Base-by-base conservation (phyloP, 164 flowering plant genomes). In the Umbilicus rupestris region DNA sequence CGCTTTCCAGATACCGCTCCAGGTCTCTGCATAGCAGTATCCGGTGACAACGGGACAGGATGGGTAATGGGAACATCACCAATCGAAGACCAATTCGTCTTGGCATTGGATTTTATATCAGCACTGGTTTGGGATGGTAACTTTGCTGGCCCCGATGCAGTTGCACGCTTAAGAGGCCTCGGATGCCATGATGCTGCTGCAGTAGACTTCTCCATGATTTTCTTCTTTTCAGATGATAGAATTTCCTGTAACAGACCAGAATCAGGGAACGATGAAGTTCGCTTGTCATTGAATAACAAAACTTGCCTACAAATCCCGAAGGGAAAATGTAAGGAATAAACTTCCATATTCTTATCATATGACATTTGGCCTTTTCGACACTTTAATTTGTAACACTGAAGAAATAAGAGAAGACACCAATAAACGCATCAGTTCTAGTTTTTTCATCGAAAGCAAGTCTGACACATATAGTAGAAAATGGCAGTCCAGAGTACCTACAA, bases 111-210 rank as follows among this genome's bases (percentile, higher is more conserved):
- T 58, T 80, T 81, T 24, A 62, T 60, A 47, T 30, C n/a, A 55
- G 76, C 44, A 66, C 15, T 57, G 45, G 68, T 70, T 63, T 68
- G 78, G 62, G 57, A 14, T 60, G 73, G 78, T 22, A 77, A 46
- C 77, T 77, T 82, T 30, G 49, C 60, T 65, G 68, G 83, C 44
- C 55, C 62, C 59, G 65, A 28, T 0, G 75, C 68, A 17, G 71
- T 60, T 0, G 31, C n/a, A 76, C 50, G 77, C 69, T 69, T 79
- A 19, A 78, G 76, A 4, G 86, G 85, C 68, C 80, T 81, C 68
- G 78, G 65, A 39, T 83, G 73, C 50, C 81, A 74, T 63, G 82
- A 71, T 30, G 81, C 69, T 58, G 72, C 73, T 39, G 74, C 77
- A 15, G 73, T 46, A 16, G 74, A 64, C 67, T 68, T 83, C 52